Base-by-base conservation (phyloP, 1,284 basidiomycete species). In the Ceratobasidium sp. region DNA sequence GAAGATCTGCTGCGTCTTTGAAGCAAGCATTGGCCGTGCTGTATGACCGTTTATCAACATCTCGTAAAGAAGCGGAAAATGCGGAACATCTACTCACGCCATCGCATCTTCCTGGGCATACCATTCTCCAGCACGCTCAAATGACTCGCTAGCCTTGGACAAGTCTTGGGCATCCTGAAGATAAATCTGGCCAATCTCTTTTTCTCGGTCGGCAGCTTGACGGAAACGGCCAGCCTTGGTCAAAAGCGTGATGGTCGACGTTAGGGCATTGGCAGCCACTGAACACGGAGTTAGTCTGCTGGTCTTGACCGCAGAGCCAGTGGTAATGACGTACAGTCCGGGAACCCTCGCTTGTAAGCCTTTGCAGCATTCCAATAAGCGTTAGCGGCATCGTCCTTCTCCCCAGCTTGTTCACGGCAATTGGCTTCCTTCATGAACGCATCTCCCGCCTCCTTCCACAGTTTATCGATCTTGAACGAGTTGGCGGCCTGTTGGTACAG, bases 361-460 rank as follows among this genome's bases (percentile, higher is more conserved):
- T 98, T 98, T 46, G 93, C 90, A 24, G 96, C 95, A 80, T 96
- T 96, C 93, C 96, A 97, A 90, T 92, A 98, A 19, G 95, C 95
- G 81, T 96, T 96, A 43, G 95, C 92, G n/a, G 96, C 95, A 78
- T 98, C 96, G 77, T 94, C 95, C 59, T 83, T 84, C 83, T 98
- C 96, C 74, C 92, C 90, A 79, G 89, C 91, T 78, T 91, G 90
- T 83, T 95, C 90, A 77, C 95, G 89, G 81, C 95, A 97, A 79
- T 96, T 94, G 0, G 95, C 96, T 80, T 98, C 96, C 80, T 91
- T 87, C 64, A 93, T 88, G 79, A 94, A 95, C 13, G 92, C 89
- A 83, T 95, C 91, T 2, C 96, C 96, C 0, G 93, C 93, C 78
- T 95, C 92, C 80, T 90, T 93, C 86, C 96, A 98, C 73, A 89